phyloP scores from a whole-genome alignment of 106 monocot species.

The Vanilla planifolia region DNA sequence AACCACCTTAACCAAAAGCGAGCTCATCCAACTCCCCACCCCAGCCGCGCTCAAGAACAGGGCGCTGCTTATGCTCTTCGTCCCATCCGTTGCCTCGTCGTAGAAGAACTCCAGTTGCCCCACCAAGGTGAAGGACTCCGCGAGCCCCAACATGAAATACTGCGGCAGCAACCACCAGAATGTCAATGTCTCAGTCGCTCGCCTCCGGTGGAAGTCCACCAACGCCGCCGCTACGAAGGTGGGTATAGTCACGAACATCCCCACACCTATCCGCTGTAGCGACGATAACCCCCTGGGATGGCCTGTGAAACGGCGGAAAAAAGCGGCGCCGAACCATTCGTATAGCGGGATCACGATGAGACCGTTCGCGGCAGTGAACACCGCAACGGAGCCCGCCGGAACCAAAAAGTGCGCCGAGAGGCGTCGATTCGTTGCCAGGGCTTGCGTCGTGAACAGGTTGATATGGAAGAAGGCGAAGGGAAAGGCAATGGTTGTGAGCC shows the following conservation, averaged over 20 bases:
- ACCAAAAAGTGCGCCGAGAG: constrained; percentile 14
- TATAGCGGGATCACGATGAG: constrained; percentile 36
- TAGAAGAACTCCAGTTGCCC: constrained; percentile 62
- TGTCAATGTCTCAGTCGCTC: not conserved
- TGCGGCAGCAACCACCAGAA: constrained; percentile 49
- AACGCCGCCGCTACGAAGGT: constrained; percentile 22
- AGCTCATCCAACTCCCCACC: constrained; percentile 26
- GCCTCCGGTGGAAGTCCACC: constrained; percentile 25
- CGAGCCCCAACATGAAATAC: constrained; percentile 34
- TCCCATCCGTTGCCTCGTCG: constrained; percentile 38
- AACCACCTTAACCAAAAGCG: constrained; percentile 22
- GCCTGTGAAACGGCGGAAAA: constrained; percentile 27
- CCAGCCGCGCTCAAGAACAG: constrained; percentile 30
- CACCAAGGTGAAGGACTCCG: constrained; percentile 40
- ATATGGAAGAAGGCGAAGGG: constrained; percentile 40
- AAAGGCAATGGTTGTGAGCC: constrained; percentile 40
- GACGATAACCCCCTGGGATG: constrained; percentile 31
- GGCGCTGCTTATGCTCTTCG: constrained; percentile 30
- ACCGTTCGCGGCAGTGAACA: constrained; percentile 31
- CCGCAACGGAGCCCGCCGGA: constrained; percentile 35
- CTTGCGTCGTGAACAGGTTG: constrained; percentile 47
- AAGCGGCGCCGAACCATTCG: constrained; percentile 20
- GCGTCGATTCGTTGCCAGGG: constrained; percentile 27
- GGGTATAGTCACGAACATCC: constrained; percentile 31
- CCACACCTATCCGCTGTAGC: constrained; percentile 44